Base-by-base conservation (phyloP, 2,329 filamentous ascomycete genomes). In the Fusarium caatingaense region DNA sequence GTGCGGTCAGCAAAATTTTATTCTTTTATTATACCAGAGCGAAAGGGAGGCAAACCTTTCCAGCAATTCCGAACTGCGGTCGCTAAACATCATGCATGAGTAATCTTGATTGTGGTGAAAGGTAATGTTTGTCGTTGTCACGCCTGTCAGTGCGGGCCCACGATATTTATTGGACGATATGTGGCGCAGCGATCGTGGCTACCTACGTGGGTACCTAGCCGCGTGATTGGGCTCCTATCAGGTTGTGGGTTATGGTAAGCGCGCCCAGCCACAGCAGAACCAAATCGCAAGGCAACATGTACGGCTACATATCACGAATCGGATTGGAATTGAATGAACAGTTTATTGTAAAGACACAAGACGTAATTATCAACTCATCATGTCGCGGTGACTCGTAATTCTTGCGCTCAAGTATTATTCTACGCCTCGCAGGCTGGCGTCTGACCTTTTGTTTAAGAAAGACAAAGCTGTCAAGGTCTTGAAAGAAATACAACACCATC, bases 281-380 rank as follows among this genome's bases (percentile, higher is more conserved):
- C 32, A 18, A 18, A 18, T 34, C 16, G 16, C 16, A 34, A 18
- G 32, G 32, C 32, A 34, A 18, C 32, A 37, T 37, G 16, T 6
- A 37, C 32, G 32, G 9, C 32, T 18, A 37, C 32, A 18, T 20
- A 18, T 51, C 13, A 16, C 18, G 8, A 27, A 10, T 40, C 11
- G 18, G 34, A 25, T 18, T 25, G 41, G 4, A n/a, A 21, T 27
- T 51, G 25, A 41, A 34, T 41, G 18, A 51, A 51, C 49, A 51
- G 32, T 51, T 27, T 51, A 51, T 51, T 51, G 49, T 34, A 37
- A 51, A 41, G 21, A 64, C 34, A 45, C 40, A 57, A 64, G 58
- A 55, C 57, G 42, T 70, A 47, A 68, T 59, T 68, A 64, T 71
- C 63, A 30, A 60, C 58, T 54, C 44, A 70, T 64, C 34, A 56